Evolutionary conservation across 352 stramenopile species (phyloP).

Genomic region (Pythium grandisporangium): DNA sequence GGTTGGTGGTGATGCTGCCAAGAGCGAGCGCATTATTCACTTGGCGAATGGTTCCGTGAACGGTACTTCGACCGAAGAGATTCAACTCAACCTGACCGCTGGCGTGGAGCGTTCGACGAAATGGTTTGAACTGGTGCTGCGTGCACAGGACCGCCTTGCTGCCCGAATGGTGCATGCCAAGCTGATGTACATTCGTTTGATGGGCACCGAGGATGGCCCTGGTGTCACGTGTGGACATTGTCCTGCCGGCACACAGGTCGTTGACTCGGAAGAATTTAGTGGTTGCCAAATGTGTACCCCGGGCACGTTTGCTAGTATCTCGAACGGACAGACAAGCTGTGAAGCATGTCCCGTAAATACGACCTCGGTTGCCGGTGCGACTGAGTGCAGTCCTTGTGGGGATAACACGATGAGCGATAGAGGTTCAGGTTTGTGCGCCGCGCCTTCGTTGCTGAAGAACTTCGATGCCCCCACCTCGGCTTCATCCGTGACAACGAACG

Average conservation of each 20-base stretch:
- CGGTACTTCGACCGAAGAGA: conserved; percentile 42
- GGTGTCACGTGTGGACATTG: conserved; percentile 46
- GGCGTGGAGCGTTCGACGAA: conserved; percentile 27
- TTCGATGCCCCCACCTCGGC: too few species aligned
- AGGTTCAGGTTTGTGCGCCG: conserved; percentile 30
- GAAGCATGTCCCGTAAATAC: conserved; percentile 46
- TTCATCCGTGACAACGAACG: conserved; percentile 20
- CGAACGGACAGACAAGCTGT: conserved; percentile 32
- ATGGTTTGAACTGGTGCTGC: conserved; percentile 49
- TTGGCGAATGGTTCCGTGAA: conserved; percentile 57
- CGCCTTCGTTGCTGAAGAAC: conserved; percentile 32
- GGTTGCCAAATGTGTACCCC: conserved; percentile 51
- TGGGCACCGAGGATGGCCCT: conserved; percentile 35
- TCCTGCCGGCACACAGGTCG: conserved; percentile 35
- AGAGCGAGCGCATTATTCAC: conserved; percentile 27
- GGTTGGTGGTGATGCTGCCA: conserved; percentile 17
- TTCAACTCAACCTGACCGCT: conserved; percentile 44
- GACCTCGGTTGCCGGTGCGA: conserved; percentile 39
- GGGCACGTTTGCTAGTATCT: conserved; percentile 28
- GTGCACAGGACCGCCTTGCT: conserved; percentile 29
- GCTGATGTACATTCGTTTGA: conserved; percentile 36
- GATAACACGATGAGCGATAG: conserved; percentile 47
- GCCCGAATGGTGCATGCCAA: conserved; percentile 40
- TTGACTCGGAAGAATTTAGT: conserved; percentile 19
- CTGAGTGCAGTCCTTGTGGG: conserved; percentile 41